phyloP scores from a whole-genome alignment of 2,329 filamentous ascomycete species.

The Colletotrichum brevisporum region DNA sequence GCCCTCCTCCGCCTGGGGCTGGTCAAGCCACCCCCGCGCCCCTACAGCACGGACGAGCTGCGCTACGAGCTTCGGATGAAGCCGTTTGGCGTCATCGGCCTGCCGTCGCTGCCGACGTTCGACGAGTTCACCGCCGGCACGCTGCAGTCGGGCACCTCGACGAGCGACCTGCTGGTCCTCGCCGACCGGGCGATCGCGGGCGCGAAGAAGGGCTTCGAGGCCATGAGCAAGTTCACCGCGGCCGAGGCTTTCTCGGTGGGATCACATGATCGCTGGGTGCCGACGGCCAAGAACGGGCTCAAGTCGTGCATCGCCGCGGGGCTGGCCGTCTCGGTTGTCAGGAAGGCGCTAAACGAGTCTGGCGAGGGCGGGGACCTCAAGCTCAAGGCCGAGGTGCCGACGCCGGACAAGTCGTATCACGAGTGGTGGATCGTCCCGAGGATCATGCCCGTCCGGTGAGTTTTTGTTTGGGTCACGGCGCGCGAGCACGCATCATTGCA shows the following conservation, averaged over 20 bases:
- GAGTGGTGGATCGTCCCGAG: slow-evolving; percentile 76
- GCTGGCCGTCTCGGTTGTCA: slow-evolving; percentile 73
- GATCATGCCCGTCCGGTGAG: slow-evolving; percentile 48
- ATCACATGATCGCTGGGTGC: slow-evolving; percentile 74
- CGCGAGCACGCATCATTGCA: slow-evolving; percentile 10
- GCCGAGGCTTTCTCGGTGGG: slow-evolving; percentile 69
- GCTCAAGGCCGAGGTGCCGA: slow-evolving; percentile 67
- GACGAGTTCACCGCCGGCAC: slow-evolving; percentile 69
- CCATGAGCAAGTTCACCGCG: slow-evolving; percentile 65
- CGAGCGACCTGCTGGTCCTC: slow-evolving; percentile 58
- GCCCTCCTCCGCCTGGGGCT: slow-evolving; percentile 72
- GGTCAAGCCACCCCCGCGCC: slow-evolving; percentile 65
- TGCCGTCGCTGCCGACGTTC: slow-evolving; percentile 77
- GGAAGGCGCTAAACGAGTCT: slow-evolving; percentile 65
- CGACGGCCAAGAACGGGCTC: slow-evolving; percentile 71
- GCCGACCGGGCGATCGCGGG: slow-evolving; percentile 62
- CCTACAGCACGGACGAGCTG: slow-evolving; percentile 77
- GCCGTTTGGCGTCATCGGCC: slow-evolving; percentile 78
- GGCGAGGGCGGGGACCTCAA: slow-evolving; percentile 49
- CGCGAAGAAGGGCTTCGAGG: slow-evolving; percentile 70
- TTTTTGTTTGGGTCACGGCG: background rate
- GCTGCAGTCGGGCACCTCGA: slow-evolving; percentile 55
- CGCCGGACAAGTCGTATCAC: slow-evolving; percentile 69
- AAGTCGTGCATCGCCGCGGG: slow-evolving; percentile 80
- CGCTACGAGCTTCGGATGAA: slow-evolving; percentile 91